Conservation (phyloP, 768 basidiomycete genomes). For the Xanthoconium purpureum region DNA sequence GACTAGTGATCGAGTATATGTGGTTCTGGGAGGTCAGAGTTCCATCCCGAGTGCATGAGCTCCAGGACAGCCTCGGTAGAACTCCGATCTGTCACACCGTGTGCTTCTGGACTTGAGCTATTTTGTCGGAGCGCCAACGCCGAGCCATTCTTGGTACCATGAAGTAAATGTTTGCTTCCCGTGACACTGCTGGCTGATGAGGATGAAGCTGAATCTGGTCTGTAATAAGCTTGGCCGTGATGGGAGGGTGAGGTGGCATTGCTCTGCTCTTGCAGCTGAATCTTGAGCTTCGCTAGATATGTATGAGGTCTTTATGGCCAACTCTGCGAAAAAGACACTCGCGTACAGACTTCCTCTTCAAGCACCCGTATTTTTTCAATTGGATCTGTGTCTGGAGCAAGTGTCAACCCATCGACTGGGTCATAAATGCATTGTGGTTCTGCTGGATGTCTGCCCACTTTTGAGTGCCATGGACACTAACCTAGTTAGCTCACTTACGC, state of each 20-base stretch:
- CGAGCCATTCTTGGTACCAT: conserved; percentile 1
- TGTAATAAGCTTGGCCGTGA: conserved; percentile 16
- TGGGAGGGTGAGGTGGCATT: conserved; percentile 27
- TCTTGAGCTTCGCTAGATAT: conserved; percentile 57
- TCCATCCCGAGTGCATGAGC: conserved; percentile 76
- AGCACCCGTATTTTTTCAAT: conserved; percentile 71
- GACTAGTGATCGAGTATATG: conserved; percentile 72
- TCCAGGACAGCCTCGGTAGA: conserved; percentile 57
- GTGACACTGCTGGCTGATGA: conserved; percentile 15
- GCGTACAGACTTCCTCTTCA: conserved; percentile 73
- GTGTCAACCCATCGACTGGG: conserved; percentile 75
- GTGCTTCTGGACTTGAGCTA: conserved; percentile 52
- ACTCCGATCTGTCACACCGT: conserved; percentile 35
- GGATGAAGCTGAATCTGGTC: conserved; percentile 23
- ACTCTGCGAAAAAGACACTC: background rate
- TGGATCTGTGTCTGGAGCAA: conserved; percentile 78
- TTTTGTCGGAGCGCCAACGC: conserved; percentile 35
- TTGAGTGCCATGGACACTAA: conserved; percentile 2
- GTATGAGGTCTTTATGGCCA: conserved; percentile 9
- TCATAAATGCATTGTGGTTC: conserved; percentile 86
- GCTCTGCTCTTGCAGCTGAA: conserved; percentile 55
- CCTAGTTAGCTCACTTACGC: conserved; percentile 48
- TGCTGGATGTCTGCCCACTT: conserved; percentile 62
- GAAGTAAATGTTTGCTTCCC: conserved; percentile 6
- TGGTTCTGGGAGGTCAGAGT: conserved; percentile 80